Evolutionary conservation across 176 grass and related monocot species (phyloP), one percentile per base, ranked within the genome.

Genomic region (Themeda triandra): DNA sequence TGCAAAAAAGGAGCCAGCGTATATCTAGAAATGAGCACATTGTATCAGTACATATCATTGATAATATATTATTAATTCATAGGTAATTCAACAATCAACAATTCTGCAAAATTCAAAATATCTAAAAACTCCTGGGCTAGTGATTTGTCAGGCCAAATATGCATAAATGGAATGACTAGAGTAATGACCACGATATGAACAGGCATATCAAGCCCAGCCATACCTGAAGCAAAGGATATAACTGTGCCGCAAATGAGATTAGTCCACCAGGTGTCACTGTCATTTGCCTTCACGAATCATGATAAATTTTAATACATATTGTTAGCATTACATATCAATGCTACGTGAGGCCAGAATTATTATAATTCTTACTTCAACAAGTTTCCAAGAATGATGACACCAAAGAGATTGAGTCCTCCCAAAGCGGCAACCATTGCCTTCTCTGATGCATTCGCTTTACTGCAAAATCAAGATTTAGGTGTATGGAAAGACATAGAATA

Each of bases 321-420:
- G 92, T 80, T 77, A 76, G 35, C 77, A 86, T 64, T 28, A 63
- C 56, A 62, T 63, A 60, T 36, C 28, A 80, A 82, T 23, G 23
- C 80, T 83, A 65, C 31, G 13, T 84, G 66, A 37, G n/a, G 41
- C 58, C 30, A 89, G 19, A 72, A 89, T 44, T 76, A 79, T 37
- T 72, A 79, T 31, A 66, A 29, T 84, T 82, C 78, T 15, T 99
- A 99, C 96, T 90, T 92, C 85, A 99, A 71, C 76, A 99, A 89
- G 91, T 85, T 93, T 48, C 93, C 89, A 12, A 99, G 89, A 88
- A 95, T 86, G 65, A 99, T 72, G 39, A 99, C 91, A 76, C 96
- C 96, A 46, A 99, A 99, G 83, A 99, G 83, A 87, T 99, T 99
- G 59, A 99, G 81, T 87, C 91, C 91, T 84, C 96, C 96, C 87